Base-by-base conservation (phyloP, 2,329 filamentous ascomycete species). In the Talaromyces islandicus region DNA sequence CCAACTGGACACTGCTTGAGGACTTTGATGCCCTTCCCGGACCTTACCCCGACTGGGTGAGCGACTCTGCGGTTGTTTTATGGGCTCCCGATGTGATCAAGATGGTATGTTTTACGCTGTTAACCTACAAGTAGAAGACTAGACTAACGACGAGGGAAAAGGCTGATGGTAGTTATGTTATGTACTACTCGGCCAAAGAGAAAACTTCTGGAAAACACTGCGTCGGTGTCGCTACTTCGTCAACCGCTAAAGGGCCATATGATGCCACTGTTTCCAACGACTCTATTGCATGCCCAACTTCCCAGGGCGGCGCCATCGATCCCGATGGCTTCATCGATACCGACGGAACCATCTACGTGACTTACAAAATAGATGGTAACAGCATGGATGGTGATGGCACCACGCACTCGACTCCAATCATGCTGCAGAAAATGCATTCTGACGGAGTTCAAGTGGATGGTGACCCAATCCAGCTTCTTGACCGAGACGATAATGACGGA, bases 301-400 rank as follows among this genome's bases (percentile, higher is more conserved):
- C 70, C 5, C 66, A 77, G 58, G 84, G 84, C 29, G 84, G 84
- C 54, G 81, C 83, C 35, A 87, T 88, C 62, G 85, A 88, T 68
- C 76, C 84, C 0, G 75, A 82, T 0, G 83, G 81, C 6, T 86
- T 84, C 68, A 66, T 73, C 5, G 84, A 87, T 62, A 54, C 17
- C 27, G 75, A 78, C 57, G 81, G 80, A 17, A 76, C 69, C 38
- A 77, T 78, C 17, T 87, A 85, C 66, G 75, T 87, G 7, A 72
- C 82, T n/a, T 88, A 86, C 72, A 88, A 88, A 70, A 73, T 87
- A 30, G 85, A 88, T 66, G 85, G 85, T 17, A 87, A 86, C 69
- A 74, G 75, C 55, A 70, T 80, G 25, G 69, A 74, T 24, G 64
- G 66, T 21, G 73, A 74, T 41, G 76, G 76, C 6, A 75, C 68